These are phyloP conservation scores for Pseudevernia furfuracea DNA, from an alignment of 495 filamentous ascomycete genomes.

Conservation along the genomic window DNA sequence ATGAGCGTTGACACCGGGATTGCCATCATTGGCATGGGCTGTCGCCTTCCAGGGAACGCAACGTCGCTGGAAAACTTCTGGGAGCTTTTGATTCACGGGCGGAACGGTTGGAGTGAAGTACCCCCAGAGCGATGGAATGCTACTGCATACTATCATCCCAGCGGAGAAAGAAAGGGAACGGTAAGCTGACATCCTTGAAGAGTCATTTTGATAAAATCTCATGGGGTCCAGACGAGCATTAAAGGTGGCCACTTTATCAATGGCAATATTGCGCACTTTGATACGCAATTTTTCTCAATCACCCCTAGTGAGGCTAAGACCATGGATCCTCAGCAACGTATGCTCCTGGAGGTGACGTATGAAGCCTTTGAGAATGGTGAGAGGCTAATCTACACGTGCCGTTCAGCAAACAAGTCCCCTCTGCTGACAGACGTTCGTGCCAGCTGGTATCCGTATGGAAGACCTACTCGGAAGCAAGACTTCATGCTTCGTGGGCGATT, in stretches of 20 bases:
- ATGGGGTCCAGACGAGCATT: constrained; percentile 19
- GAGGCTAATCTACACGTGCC: neutral
- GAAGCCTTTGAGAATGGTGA: constrained; percentile 45
- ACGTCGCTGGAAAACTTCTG: constrained; percentile 47
- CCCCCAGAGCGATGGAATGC: constrained; percentile 45
- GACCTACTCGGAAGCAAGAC: constrained; percentile 33
- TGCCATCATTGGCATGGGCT: constrained; percentile 53
- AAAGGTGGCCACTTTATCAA: constrained; percentile 37
- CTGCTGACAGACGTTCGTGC: neutral
- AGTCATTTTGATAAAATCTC: neutral
- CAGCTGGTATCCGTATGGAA: constrained; percentile 25
- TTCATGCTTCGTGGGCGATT: constrained; percentile 36
- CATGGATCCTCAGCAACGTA: constrained; percentile 52
- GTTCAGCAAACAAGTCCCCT: neutral
- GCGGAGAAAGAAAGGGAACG: constrained; percentile 1
- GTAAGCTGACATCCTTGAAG: neutral
- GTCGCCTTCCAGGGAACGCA: constrained; percentile 49
- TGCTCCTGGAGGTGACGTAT: constrained; percentile 49
- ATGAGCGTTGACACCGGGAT: constrained; percentile 24
- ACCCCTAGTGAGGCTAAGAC: constrained; percentile 39
- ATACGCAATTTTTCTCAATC: constrained; percentile 48
- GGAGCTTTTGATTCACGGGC: constrained; percentile 42
- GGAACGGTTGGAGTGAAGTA: constrained; percentile 40
- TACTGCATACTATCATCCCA: constrained; percentile 27
- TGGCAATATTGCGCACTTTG: constrained; percentile 38